Evolutionary conservation across 1,284 basidiomycete species (phyloP).

Genomic region (Mixia osmundae): DNA sequence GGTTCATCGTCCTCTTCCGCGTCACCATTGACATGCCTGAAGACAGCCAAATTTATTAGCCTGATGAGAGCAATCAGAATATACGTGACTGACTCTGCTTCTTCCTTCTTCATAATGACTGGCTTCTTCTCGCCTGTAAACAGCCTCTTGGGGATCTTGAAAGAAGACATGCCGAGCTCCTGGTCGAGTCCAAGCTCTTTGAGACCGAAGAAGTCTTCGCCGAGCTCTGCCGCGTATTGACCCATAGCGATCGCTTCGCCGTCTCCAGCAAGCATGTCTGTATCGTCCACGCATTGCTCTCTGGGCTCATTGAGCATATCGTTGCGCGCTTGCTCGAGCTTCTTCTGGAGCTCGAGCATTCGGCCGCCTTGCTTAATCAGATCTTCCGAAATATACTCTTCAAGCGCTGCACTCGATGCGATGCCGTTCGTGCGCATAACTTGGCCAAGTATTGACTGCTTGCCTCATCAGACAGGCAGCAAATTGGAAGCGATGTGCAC

Average conservation of each 20-base stretch:
- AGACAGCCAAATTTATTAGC: neutral
- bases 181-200: conserved; percentile 66
- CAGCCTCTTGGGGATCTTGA: neutral
- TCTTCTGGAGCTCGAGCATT: too few relatives aligned
- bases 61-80: neutral
- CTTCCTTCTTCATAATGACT: conserved; percentile 40
- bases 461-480: too few relatives aligned
- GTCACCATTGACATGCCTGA: neutral
- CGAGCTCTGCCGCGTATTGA: conserved; percentile 62
- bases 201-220: conserved; percentile 82
- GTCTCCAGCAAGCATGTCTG: too few relatives aligned
- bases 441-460: conserved; percentile 71
- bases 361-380: conserved; percentile 60
- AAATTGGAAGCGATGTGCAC: conserved; percentile 1
- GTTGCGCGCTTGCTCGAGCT: too few relatives aligned
- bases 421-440: conserved; percentile 68
- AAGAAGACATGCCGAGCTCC: too few relatives aligned
- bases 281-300: too few relatives aligned
- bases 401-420: conserved; percentile 46
- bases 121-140: conserved; percentile 29
- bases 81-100: conserved; percentile 10
- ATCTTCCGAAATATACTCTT: conserved; percentile 72
- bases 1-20: conserved; percentile 50
- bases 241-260: conserved; percentile 50
- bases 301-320: too few relatives aligned